Evolutionary conservation across 257 asterid species (phyloP), one percentile per base, ranked within the genome.

Genomic region (Scutellaria baicalensis): DNA sequence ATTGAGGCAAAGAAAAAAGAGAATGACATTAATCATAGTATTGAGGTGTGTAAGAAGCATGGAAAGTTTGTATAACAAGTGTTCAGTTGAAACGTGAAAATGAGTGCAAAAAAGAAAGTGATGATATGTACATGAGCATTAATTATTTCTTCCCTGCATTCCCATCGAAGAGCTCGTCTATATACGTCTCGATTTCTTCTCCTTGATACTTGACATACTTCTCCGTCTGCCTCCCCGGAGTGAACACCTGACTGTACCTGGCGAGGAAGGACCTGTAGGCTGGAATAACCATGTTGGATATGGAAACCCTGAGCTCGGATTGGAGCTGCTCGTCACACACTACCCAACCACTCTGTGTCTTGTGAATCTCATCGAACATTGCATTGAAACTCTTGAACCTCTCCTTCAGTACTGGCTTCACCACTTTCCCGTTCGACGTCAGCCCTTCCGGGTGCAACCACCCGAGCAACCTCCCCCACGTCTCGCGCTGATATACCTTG

Each of bases 171-270:
- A 93, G 72, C 64, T 88, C 96, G 23, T 93, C 97, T 1, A 93
- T 80, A 13, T 75, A 68, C 6, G 89, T 81, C 73, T 93, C 98
- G 0, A 93, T 78, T 35, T 93, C 98, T 44, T 93, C 98, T 1
- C 93, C 72, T 75, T 93, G 98, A 58, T 57, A 88, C 83, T 93
- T 93, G 1, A 93, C 88, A 50, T 93, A 93, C 77, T 93, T 93
- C 86, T 90, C 97, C 1, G 96, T 86, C 59, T 93, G 98, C 71
- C 98, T 83, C 42, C 98, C 98, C 3, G 98, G 89, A 2, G 98
- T 93, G 69, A 93, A 85, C 12, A 75, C 66, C 63, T 83, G 93
- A 9, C 88, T 81, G 68, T 81, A 93, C 88, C 98, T 84, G 6
- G 88, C 96, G 48, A 93, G 18, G 65, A 88, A 93, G 0, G 97